Conservation (phyloP, 164 flowering plant species). For the Macadamia integrifolia region DNA sequence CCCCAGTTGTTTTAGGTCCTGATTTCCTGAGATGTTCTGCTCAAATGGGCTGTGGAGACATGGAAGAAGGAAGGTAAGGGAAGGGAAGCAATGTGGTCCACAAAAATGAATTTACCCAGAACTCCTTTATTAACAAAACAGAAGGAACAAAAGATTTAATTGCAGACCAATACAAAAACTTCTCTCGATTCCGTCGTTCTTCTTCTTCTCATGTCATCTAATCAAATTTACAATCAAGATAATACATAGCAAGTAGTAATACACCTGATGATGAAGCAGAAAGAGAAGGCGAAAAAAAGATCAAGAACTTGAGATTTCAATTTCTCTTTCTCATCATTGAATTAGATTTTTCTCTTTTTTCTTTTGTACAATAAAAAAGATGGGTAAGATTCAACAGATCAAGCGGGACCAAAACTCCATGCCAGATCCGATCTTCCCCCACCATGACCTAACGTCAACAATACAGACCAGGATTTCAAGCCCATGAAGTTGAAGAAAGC, state of each 20-base stretch:
- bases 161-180: too few species aligned
- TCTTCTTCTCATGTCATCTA: not conserved
- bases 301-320: not conserved
- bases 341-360: slow-evolving; percentile 7
- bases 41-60: not conserved
- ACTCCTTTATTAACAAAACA: not conserved
- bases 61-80: not conserved
- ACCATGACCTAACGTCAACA: slow-evolving; percentile 12
- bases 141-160: too few species aligned
- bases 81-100: not conserved
- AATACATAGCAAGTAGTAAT: not conserved
- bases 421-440: slow-evolving; percentile 6
- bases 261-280: not conserved
- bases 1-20: too few species aligned
- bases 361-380: slow-evolving; percentile 14
- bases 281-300: not conserved
- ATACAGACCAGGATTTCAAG: slow-evolving; percentile 19
- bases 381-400: not conserved
- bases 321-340: slow-evolving; percentile 13
- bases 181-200: too few species aligned
- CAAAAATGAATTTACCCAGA: not conserved
- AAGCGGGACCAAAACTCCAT: slow-evolving; percentile 6
- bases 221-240: not conserved
- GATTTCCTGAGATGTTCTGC: too few species aligned
- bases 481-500: slow-evolving; percentile 25